Evolutionary conservation across 2,329 filamentous ascomycete species (phyloP), one percentile per base, ranked within the genome.

Genomic region (Ceratocystis papillata): DNA sequence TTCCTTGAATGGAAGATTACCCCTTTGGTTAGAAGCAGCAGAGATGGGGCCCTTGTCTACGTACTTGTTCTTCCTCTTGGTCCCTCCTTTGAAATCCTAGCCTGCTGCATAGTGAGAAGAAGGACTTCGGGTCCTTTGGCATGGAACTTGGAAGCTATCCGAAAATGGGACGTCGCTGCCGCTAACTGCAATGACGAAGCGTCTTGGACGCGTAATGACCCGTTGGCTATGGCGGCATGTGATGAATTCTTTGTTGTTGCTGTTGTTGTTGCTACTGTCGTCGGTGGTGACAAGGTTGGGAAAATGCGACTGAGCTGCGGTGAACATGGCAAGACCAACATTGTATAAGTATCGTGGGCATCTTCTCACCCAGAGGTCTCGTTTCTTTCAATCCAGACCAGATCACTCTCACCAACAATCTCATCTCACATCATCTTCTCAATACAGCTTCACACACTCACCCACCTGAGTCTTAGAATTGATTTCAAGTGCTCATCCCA

Each of bases 341-440:
- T 37, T 44, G 62, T 64, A 67, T 64, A 67, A 67, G 65, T 67
- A 67, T 64, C 55, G 25, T 2, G 62, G 30, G 6, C 5, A 22
- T 30, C 22, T 30, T 25, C 45, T 28, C 6, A 44, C 41, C 12
- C 30, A 37, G 28, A 59, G 28, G 3, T 1, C 2, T 59, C 37
- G 20, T n/a, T 37, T 59, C 25, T 59, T 53, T 10, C 48, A 12
- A 17, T 10, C 5, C 22, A 3, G 20, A 12, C 48, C 48, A 53
- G 22, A 28, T 53, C 20, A 53, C 22, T 6, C 48, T 5, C 48
- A 28, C 20, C 10, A 15, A 53, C 8, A 53, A 37, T 12, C 33
- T 25, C 48, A 15, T 53, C 15, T 25, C 7, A 4, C 22, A 28
- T 28, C 22, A 3, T 41, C 37, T 53, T 10, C 48, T 25, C 8